phyloP scores from a whole-genome alignment of 108 stramenopile species.

The Pseudonitzschia multistriata region DNA sequence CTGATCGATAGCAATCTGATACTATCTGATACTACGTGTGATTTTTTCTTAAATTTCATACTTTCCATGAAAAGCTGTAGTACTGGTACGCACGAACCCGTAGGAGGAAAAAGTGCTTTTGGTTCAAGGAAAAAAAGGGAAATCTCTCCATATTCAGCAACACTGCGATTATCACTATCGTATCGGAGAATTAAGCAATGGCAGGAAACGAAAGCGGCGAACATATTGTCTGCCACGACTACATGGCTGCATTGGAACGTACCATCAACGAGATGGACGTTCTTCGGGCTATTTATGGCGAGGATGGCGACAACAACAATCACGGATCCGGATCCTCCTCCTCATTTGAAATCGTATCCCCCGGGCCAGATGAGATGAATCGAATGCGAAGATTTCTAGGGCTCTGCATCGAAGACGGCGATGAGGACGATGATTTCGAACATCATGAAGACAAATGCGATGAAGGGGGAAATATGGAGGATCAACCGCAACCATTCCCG shows the following conservation, averaged over 20 bases:
- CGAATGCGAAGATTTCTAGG: conserved; percentile 8
- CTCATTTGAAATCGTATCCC: background rate
- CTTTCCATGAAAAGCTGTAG: no score
- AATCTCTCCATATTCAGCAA: no score
- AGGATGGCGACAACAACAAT: background rate
- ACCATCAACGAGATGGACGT: conserved; percentile 48
- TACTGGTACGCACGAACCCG: no score
- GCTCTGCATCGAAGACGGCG: background rate
- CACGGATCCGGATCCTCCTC: conserved; percentile 16
- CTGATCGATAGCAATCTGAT: no score
- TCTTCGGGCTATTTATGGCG: conserved; percentile 38
- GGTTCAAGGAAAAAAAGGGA: no score
- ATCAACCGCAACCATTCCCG: conserved; percentile 4
- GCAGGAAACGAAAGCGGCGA: background rate
- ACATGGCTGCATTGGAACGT: conserved; percentile 37
- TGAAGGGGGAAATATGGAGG: background rate
- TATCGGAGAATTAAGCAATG: background rate
- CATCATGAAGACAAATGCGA: no score
- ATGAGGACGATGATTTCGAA: background rate
- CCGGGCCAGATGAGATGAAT: background rate
- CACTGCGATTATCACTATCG: background rate
- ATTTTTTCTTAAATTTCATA: no score
- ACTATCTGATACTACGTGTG: no score
- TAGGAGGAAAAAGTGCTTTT: no score
- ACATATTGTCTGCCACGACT: background rate